phyloP scores from a whole-genome alignment of 164 flowering plant species.

The Kingdonia uniflora region DNA sequence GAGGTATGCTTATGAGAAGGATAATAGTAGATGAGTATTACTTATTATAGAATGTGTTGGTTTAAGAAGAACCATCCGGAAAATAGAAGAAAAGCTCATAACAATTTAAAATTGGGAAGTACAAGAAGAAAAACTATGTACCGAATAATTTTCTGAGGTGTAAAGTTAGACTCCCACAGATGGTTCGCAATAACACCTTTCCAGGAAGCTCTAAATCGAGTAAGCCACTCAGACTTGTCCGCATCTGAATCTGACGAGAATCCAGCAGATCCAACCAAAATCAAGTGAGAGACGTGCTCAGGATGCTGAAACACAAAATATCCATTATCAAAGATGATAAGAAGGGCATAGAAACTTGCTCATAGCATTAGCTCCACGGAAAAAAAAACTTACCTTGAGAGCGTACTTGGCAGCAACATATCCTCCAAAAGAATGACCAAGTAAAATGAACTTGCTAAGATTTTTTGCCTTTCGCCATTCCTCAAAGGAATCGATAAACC shows the following conservation, averaged over 20 bases:
- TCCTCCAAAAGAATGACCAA: slow-evolving; percentile 99
- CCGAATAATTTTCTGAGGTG: slow-evolving; percentile 86
- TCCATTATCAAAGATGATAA: slow-evolving; percentile 8
- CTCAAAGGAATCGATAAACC: slow-evolving; percentile 97
- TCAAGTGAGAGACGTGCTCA: slow-evolving; percentile 79
- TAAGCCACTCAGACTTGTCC: slow-evolving; percentile 46
- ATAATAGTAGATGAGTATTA: no score
- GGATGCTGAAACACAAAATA: slow-evolving; percentile 54
- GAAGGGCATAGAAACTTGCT: background rate
- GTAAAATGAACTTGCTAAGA: slow-evolving; percentile 75
- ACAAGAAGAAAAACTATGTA: no score
- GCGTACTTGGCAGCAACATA: slow-evolving; percentile 97
- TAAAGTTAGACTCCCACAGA: slow-evolving; percentile 93
- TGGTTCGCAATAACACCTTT: slow-evolving; percentile 78
- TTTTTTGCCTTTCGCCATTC: slow-evolving; percentile 96
- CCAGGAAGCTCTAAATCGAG: slow-evolving; percentile 72
- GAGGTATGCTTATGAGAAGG: no score
- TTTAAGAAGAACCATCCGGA: no score
- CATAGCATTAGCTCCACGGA: background rate
- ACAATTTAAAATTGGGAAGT: no score
- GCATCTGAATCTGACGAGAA: slow-evolving; percentile 60
- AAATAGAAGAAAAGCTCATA: no score
- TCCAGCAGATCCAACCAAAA: slow-evolving; percentile 93
- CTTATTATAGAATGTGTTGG: no score
- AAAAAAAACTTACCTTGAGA: slow-evolving; percentile 58